Base-by-base conservation (phyloP, 305 asterid genomes). In the Rubia balearica region DNA sequence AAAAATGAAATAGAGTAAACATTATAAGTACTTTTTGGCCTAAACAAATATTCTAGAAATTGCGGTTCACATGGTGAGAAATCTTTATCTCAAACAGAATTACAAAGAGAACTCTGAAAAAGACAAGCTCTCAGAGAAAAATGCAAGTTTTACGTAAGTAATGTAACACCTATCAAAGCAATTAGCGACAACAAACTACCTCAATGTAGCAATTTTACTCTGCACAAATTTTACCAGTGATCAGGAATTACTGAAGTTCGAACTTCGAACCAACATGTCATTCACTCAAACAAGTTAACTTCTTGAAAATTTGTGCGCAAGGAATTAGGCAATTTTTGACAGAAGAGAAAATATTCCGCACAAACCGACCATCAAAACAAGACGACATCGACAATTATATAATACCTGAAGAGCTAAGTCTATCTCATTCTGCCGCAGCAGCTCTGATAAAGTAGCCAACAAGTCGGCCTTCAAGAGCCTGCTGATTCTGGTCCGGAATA, bases 391-490 rank as follows among this genome's bases (percentile, higher is more conserved):
- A 63, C 2, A 17, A 42, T 63, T 27, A 36, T 24, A 13, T 59
- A 8, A 69, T 83, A 87, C 94, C 91, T 77, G 74, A 73, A 87
- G 76, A 67, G 94, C 81, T 74, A 89, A 80, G 70, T 85, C 83
- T 70, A 85, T 53, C 71, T 89, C 86, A 56, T 89, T 86, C 71
- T 89, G 96, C 77, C 94, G 82, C 84, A 81, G 91, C 78, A 89
- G 75, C 77, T 89, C 94, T 48, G 84, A 76, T 75, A 89, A 73
- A 3, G 88, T 48, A 69, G 84, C 92, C 81, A 86, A 70, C 72
- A 89, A 79, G 76, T 89, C 96, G 68, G 85, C 85, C 80, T 86
- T 89, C 81, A 89, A 74, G 73, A 89, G 90, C 85, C 96, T 83
- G 78, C 74, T 61, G 71, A 89, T 76, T 77, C 81, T 85, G 65